A percentile compares a stretch with the other conserved stretches of the same genome.
Evolutionary conservation across 345 rosid genomes (phyloP).

Genomic region (Salix caprea): DNA sequence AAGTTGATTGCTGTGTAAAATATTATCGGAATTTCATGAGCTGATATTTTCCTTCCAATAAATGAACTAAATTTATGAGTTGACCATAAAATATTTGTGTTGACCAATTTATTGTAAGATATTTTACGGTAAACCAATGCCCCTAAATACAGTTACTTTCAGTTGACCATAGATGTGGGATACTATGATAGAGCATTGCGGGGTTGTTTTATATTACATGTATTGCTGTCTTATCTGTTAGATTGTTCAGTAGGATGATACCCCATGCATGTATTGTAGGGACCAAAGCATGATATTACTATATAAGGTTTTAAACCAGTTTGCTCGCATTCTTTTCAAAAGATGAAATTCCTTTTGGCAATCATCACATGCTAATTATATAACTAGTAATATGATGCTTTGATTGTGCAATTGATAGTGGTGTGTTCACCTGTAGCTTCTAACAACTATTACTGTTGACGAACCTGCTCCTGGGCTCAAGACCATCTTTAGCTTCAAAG

Average conservation of each 20-base stretch:
- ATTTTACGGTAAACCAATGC: neutral
- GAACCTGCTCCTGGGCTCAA: constrained; percentile 91
- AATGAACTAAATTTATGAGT: too few species aligned
- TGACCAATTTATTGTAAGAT: neutral
- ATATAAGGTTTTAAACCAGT: neutral
- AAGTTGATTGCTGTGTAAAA: too few species aligned
- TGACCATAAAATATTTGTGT: too few species aligned
- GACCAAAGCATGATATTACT: neutral
- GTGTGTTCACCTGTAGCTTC: constrained; percentile 43
- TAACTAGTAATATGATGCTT: neutral
- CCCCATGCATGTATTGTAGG: neutral
- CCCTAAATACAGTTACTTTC: neutral
- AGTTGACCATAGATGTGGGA: neutral
- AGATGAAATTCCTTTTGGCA: neutral
- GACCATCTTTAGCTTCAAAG: constrained; percentile 67
- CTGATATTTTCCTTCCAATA: neutral
- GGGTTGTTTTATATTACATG: neutral
- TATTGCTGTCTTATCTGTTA: neutral
- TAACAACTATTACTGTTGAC: constrained; percentile 77
- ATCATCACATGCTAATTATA: neutral
- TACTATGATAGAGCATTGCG: neutral
- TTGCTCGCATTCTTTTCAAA: neutral
- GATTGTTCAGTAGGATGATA: neutral
- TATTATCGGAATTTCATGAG: too few species aligned
- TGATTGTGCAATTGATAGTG: neutral